Evolutionary conservation across 768 basidiomycete species (phyloP), one percentile per base, ranked within the genome.

Genomic region (Trametes cinnabarina): DNA sequence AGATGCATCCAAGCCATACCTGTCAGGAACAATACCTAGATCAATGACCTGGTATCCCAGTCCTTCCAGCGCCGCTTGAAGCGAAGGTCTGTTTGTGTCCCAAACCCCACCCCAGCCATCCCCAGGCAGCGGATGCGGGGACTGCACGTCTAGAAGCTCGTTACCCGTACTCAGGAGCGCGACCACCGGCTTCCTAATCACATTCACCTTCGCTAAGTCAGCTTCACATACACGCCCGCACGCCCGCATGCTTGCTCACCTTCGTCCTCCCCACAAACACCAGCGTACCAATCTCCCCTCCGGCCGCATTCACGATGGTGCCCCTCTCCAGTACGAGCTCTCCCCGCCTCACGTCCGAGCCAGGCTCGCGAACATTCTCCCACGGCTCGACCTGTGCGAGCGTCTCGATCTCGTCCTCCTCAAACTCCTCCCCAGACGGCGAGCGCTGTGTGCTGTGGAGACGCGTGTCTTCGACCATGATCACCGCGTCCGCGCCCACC

Each of bases 381-480:
- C 82, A 83, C 0, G 64, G 57, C 1, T 81, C 77, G 0, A 90
- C 79, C 58, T 84, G 81, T 1, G 74, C 85, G 2, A 92, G 76
- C 0, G 84, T 85, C 65, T 83, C 82, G 1, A 96, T 84, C 59
- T 85, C 80, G 23, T 77, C 75, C 70, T 95, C 92, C 66, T 94
- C 92, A 2, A 76, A 73, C 58, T 79, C 74, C 32, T 70, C 63
- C 17, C 74, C 73, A 19, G 74, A 68, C 3, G 66, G 64, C 28
- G 76, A 75, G 47, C 73, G 69, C 51, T 72, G 59, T 1, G 82
- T 80, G 2, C 83, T 82, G n/a, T 84, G 76, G 7, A 96, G 77
- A 55, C 82, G 81, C 0, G 93, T 95, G 68, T 95, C 93, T 72
- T 96, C 93, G 19, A 96, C 93, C 92, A 94, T 95, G 70, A 96